These are phyloP conservation scores for Irpex lacteus DNA, from an alignment of 1,284 basidiomycete genomes.

Conservation along the genomic window DNA sequence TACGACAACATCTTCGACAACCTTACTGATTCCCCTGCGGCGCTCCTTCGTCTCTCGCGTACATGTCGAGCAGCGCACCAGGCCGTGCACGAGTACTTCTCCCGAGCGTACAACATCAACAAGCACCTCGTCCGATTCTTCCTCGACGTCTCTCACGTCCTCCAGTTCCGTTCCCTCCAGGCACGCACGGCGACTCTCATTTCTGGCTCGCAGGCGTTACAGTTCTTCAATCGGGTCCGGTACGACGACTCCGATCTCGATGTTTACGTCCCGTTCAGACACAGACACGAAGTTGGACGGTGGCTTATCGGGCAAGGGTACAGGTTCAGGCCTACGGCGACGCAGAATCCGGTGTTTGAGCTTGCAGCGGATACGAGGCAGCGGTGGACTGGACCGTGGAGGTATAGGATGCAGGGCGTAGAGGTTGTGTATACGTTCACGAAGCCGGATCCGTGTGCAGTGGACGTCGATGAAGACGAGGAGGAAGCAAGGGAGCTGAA, in stretches of 20 bases:
- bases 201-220: no score
- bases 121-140: no score
- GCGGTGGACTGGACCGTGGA: not conserved
- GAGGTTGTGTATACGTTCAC: constrained; percentile 11
- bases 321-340: constrained; percentile 16
- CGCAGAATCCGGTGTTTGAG: constrained; percentile 20
- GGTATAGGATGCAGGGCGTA: constrained; percentile 3
- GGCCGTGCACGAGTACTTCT: constrained; percentile 9
- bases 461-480: not conserved
- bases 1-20: constrained; percentile 26
- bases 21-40: constrained; percentile 14
- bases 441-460: not conserved
- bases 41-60: constrained; percentile 20
- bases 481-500: constrained; percentile 1
- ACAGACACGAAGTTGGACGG: constrained; percentile 17
- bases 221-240: no score
- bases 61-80: constrained; percentile 20
- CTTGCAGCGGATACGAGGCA: constrained; percentile 13
- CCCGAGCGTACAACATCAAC: no score
- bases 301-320: constrained; percentile 22
- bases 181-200: no score
- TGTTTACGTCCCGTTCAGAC: constrained; percentile 29
- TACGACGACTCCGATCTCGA: constrained; percentile 37
- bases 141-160: no score
- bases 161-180: no score